These are phyloP conservation scores for Smittium culicis DNA, from an alignment of 371 early-diverging fungal species.

Conservation along the genomic window DNA sequence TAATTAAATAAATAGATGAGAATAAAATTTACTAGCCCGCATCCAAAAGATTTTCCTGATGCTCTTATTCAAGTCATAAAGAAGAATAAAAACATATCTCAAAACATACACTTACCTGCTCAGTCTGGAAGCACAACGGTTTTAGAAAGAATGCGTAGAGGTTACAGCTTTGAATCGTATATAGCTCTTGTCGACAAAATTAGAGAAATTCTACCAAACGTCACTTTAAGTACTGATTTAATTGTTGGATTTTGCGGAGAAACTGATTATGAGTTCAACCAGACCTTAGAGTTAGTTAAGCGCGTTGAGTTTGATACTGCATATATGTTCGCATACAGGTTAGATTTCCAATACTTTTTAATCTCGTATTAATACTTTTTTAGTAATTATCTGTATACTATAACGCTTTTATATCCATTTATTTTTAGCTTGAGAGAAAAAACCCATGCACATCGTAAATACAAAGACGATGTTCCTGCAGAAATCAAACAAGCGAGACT, in stretches of 20 bases:
- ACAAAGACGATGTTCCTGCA: constrained; percentile 50
- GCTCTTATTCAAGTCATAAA: constrained; percentile 52
- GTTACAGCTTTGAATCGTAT: constrained; percentile 61
- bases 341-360: too few species aligned
- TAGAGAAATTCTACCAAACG: constrained; percentile 49
- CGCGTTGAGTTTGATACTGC: constrained; percentile 57
- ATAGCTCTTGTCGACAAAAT: constrained; percentile 49
- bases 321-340: constrained; percentile 64
- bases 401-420: too few species aligned
- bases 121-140: constrained; percentile 56
- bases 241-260: constrained; percentile 74
- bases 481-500: constrained; percentile 43
- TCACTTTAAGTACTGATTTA: constrained; percentile 58
- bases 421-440: constrained; percentile 56
- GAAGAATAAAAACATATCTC: constrained; percentile 51
- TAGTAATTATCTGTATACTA: too few species aligned
- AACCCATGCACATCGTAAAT: constrained; percentile 58
- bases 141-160: constrained; percentile 58
- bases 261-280: constrained; percentile 54
- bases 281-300: constrained; percentile 52
- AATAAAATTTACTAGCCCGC: constrained; percentile 64
- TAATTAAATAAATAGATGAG: constrained; percentile 45
- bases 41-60: constrained; percentile 70
- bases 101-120: constrained; percentile 54
- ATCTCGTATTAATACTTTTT: too few species aligned